Conservation (phyloP, 495 filamentous ascomycete genomes). For the Penicillium tannophilum region DNA sequence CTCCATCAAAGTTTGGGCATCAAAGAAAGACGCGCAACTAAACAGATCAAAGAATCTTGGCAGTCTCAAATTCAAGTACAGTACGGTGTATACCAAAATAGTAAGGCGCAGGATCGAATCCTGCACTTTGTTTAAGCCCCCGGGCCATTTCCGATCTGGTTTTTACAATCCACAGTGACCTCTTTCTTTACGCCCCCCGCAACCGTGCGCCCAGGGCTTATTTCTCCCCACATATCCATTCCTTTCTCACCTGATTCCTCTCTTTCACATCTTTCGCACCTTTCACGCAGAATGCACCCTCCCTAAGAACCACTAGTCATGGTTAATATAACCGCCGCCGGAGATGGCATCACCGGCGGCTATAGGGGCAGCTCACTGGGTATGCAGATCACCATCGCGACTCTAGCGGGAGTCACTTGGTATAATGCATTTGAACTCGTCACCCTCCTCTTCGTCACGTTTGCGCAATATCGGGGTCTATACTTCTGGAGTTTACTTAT, state of each 20-base stretch:
- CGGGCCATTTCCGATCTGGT: not conserved
- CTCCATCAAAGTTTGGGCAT: too few relatives aligned
- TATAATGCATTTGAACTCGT: constrained; percentile 59
- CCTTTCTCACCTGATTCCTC: not conserved
- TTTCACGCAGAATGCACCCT: constrained; percentile 19
- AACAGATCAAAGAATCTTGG: too few relatives aligned
- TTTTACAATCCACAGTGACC: not conserved
- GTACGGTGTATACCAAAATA: too few relatives aligned
- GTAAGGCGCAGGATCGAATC: too few relatives aligned
- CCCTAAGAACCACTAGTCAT: constrained; percentile 16
- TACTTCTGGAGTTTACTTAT: constrained; percentile 62
- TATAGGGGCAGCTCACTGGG: constrained; percentile 38
- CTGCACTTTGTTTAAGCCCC: too few relatives aligned
- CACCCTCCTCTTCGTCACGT: constrained; percentile 57
- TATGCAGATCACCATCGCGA: constrained; percentile 53
- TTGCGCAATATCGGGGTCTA: constrained; percentile 52
- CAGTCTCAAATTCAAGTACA: too few relatives aligned
- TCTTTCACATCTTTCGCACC: not conserved
- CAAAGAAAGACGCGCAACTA: too few relatives aligned
- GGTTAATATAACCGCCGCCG: constrained; percentile 31
- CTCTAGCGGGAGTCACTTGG: constrained; percentile 55
- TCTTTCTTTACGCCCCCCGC: not conserved
- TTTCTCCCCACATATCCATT: not conserved
- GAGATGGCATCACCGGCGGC: constrained; percentile 47
- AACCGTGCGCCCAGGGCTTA: not conserved